These are phyloP conservation scores for Crithidia acanthocephali DNA, from an alignment of 208 protist species.

Conservation along the genomic window DNA sequence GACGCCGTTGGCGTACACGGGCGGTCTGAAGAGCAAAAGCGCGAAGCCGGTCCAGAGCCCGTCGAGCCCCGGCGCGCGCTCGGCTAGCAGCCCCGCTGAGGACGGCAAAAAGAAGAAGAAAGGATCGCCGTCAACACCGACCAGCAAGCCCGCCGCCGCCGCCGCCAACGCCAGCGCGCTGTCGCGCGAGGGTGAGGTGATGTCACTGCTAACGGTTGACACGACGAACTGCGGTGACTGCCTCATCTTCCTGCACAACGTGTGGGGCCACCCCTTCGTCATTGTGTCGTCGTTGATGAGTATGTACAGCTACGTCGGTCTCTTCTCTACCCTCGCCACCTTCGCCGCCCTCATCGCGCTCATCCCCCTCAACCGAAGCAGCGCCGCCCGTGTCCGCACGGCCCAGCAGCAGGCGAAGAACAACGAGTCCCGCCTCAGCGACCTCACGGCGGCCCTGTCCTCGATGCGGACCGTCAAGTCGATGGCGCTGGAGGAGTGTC, in stretches of 20 bases:
- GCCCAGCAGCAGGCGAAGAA: conserved; percentile 59
- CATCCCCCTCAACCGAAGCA: conserved; percentile 64
- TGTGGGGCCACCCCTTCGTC: conserved; percentile 73
- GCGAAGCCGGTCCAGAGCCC: not conserved
- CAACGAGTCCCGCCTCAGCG: conserved; percentile 55
- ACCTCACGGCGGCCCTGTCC: conserved; percentile 60
- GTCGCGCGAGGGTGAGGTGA: conserved; percentile 53
- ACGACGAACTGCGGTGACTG: conserved; percentile 60
- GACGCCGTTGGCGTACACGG: conserved; percentile 44
- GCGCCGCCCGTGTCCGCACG: conserved; percentile 45
- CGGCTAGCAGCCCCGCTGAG: conserved; percentile 4
- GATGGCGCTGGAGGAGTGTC: conserved; percentile 62
- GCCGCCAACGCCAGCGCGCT: conserved; percentile 8
- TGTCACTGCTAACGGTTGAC: conserved; percentile 74
- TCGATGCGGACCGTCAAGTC: conserved; percentile 79
- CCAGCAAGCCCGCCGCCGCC: conserved; percentile 6
- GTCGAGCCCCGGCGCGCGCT: conserved; percentile 7
- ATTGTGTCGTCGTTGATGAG: conserved; percentile 57
- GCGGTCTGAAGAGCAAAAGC: conserved; percentile 10
- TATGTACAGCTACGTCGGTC: conserved; percentile 75
- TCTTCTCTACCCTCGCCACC: conserved; percentile 55
- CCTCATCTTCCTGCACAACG: conserved; percentile 78
- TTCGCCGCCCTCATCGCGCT: conserved; percentile 54
- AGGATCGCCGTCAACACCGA: conserved; percentile 2
- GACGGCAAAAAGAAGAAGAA: conserved; percentile 24